Base-by-base conservation (phyloP, 2,329 filamentous ascomycete species). In the Fusarium azukiicola region DNA sequence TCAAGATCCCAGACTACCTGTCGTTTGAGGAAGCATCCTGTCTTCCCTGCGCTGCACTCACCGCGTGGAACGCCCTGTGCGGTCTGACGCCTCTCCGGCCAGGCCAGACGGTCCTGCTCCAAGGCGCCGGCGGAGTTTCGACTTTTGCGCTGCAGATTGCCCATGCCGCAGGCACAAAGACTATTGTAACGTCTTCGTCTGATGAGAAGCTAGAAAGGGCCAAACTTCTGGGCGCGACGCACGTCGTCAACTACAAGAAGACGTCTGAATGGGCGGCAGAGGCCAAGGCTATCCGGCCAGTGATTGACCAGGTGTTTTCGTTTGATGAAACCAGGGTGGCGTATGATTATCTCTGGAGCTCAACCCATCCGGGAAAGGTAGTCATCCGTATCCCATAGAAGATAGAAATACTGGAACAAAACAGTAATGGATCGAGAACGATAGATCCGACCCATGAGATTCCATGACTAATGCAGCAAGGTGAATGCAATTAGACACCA, bases 21-120 rank as follows among this genome's bases (percentile, higher is more conserved):
- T 74, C 71, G 11, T 74, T 78, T 36, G 79, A 75, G 8, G 78
- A 81, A 46, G 79, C 77, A 5, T 73, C 73, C 9, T 75, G 71
- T 40, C 47, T 81, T 21, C 76, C 78, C 2, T 79, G 63, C 38
- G 79, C 77, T 19, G 75, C 75, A 11, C 52, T 78, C 7, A 74
- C 77, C 2, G 79, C 79, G 21, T 80, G 79, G 79, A 78, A 74
- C 52, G 73, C 77, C 16, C 27, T 80, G 49, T 69, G 78, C 40
- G 70, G 72, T 6, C 46, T 70, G 5, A 46, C 47, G 9, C 74
- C 74, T 9, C 38, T 79, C 38, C 58, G 67, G 10, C 74, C 84
- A 67, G 87, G 87, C 3, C 86, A 90, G 75, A 84, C 85, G 2
- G 87, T 91, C 3, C 78, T 91, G 21, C 82, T 91, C 13, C 90